Evolutionary conservation across 176 grass and related monocot genomes (phyloP), one percentile per base, ranked within the genome.

Genomic region (Avena eriantha): DNA sequence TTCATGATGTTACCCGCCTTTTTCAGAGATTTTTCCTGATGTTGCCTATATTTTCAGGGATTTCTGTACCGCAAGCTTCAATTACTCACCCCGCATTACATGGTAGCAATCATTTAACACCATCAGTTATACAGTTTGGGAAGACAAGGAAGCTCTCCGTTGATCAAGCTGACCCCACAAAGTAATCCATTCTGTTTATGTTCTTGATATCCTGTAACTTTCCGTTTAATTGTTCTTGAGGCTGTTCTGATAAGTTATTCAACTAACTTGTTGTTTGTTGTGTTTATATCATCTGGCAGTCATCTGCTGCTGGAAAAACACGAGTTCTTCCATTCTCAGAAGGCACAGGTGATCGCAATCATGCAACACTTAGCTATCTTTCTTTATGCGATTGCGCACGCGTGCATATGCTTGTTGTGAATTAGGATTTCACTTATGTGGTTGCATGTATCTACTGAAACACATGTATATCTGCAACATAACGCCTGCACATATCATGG

Each of bases 301-400:
- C 80, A 66, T 1, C 79, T 83, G 73, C 83, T 92, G 60, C 87
- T 98, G 69, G 85, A 93, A 85, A 95, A 88, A 64, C 89, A 77
- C 24, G 89, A 98, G 36, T 93, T 97, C 84, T 95, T 95, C 69
- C 93, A 97, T 82, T 97, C 95, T 77, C 91, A 93, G 77, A 93
- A 84, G 53, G 87, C 85, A 87, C 95, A 98, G 89, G 95, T 96
- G 81, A 88, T 75, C 56, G 46, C 60, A 57, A 61, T 78, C 64
- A 43, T 24, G 17, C 24, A 55, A 10, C 76, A 34, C 33, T 71
- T 41, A 73, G 78, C 7, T 83, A 35, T 79, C 16, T 89, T 63
- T 69, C 3, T 85, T 47, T 53, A 13, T 39, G 26, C 34, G 26
- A 39, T 50, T 34, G 15, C 5, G 35, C 39, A 22, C 4, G 3